Evolutionary conservation across 257 asterid genomes (phyloP), one percentile per base, ranked within the genome.

Genomic region (Linaria vulgaris): DNA sequence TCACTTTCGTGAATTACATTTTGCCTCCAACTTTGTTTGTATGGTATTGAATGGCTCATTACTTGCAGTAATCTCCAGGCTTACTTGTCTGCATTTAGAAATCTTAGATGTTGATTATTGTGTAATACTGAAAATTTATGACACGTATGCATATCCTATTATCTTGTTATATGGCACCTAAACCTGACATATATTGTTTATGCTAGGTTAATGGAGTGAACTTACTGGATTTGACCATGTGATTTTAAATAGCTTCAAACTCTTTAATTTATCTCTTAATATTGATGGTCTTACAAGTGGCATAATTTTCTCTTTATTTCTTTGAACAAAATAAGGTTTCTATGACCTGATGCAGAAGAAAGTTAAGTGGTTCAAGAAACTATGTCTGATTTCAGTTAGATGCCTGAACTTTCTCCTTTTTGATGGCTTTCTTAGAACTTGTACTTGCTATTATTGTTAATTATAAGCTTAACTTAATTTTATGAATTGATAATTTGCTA

Each of bases 281-380:
- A 49, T 59, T 61, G 66, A 67, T 55, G 68, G 41, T 20, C 58
- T 9, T 38, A 56, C n/a, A 31, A 13, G 19, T 62, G 52, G 27
- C 60, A 38, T 52, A 44, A 17, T 16, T 16, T 4, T 64, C 44
- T 59, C 37, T 41, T 14, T 38, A 14, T 39, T 51, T 12, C 6
- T 38, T 34, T 71, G n/a, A 4, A 15, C n/a, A 54, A 38, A 49
- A 38, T 64, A 30, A 39, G 39, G 27, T 4, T 9, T 63, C 23
- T 27, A 9, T 54, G 65, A 48, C 51, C 30, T 48, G 20, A 4
- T 60, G 21, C 20, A 22, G 53, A 27, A 61, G 9, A 11, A 17
- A 16, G 51, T 27, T 55, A 2, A 12, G 59, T 46, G 52, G 70
- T 54, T 22, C 31, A 30, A 46, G 17, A 43, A 0, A 59, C 37